These are phyloP conservation scores for Coriaria nepalensis DNA, from an alignment of 306 rosid species.

Conservation along the genomic window DNA sequence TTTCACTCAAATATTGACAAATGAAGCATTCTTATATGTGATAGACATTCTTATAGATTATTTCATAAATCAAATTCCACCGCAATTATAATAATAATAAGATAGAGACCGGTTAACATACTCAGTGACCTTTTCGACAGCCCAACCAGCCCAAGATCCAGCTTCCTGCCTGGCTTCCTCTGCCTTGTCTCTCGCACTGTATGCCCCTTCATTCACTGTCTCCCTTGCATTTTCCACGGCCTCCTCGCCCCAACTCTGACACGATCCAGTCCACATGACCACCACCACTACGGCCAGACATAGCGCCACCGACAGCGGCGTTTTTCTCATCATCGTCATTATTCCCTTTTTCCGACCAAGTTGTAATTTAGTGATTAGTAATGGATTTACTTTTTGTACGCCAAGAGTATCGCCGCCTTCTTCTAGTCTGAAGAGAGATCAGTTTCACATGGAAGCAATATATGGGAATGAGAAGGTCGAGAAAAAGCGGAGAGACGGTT, in stretches of 20 bases:
- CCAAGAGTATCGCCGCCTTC: not conserved
- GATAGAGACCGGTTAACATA: conserved; percentile 7
- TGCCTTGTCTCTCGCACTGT: conserved; percentile 5
- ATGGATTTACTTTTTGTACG: not conserved
- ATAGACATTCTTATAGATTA: not conserved
- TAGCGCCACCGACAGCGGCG: conserved; percentile 4
- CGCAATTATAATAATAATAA: not conserved
- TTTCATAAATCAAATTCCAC: not conserved
- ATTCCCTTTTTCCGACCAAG: not conserved
- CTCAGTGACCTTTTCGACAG: conserved; percentile 19
- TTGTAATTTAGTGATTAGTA: too few species aligned
- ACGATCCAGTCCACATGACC: not conserved
- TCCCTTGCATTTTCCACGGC: conserved; percentile 10
- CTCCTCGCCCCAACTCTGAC: conserved; percentile 18
- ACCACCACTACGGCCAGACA: conserved; percentile 12
- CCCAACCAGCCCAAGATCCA: conserved; percentile 20
- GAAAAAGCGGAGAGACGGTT: conserved; percentile 7
- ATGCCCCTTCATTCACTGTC: not conserved
- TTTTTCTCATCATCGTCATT: conserved; percentile 19
- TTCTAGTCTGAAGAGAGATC: not conserved
- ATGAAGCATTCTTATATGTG: too few species aligned
- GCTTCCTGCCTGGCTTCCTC: conserved; percentile 14
- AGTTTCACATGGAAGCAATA: not conserved
- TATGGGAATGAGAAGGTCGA: not conserved
- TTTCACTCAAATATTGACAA: too few species aligned